Evolutionary conservation across 2,329 filamentous ascomycete species (phyloP).

Genomic region (Blastomyces silverae): DNA sequence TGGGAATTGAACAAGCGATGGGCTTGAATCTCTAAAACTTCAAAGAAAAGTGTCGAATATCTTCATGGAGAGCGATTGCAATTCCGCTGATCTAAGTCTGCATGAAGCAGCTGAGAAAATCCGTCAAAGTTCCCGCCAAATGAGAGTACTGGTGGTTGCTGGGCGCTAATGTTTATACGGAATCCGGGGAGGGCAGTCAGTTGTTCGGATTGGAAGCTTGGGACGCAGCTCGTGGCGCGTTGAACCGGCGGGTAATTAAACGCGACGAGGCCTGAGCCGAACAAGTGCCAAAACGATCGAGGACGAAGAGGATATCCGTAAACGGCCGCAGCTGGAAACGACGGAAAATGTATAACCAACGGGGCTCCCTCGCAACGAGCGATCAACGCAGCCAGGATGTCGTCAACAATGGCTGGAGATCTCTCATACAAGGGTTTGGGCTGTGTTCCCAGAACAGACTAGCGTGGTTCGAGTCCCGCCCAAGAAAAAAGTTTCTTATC

Average conservation of each 20-base stretch:
- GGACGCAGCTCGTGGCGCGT: conserved; percentile 5
- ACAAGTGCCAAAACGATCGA: background rate
- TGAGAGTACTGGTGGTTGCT: background rate
- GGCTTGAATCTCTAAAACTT: background rate
- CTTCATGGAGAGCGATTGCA: conserved; percentile 9
- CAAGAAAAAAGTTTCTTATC: background rate
- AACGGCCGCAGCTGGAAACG: background rate
- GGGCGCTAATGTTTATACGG: background rate
- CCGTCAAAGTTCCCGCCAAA: background rate
- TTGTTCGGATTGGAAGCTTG: conserved; percentile 1
- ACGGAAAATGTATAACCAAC: background rate
- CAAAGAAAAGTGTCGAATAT: conserved; percentile 7
- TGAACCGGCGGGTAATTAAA: conserved; percentile 12
- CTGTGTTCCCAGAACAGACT: conserved; percentile 18
- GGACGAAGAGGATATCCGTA: background rate
- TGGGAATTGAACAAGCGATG: background rate
- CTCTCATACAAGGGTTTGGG: background rate
- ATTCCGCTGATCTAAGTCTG: background rate
- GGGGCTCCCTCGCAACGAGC: background rate
- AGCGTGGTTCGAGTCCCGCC: conserved; percentile 13
- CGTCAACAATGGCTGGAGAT: conserved; percentile 6
- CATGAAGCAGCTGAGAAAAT: background rate
- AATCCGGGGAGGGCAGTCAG: background rate
- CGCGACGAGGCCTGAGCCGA: background rate
- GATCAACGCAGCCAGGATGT: background rate